Base-by-base conservation (phyloP, 306 rosid species). In the Senna siamea region DNA sequence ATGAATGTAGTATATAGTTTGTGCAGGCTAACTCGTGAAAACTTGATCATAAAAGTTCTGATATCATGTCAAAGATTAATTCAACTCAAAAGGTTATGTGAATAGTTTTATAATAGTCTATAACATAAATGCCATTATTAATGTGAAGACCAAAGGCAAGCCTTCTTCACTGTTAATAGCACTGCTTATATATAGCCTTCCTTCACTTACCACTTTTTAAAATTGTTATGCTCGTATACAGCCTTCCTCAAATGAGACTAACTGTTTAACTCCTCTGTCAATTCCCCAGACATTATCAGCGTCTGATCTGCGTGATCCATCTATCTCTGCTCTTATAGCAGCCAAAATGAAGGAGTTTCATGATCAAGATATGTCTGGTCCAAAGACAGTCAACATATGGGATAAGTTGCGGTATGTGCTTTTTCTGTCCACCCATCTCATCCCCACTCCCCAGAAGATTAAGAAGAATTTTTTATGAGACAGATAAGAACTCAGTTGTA, bases 261-360 rank as follows among this genome's bases (percentile, higher is more conserved):
- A 37, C 50, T 38, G 9, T 62, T 62, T 62, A 37, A 62, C 50
- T 69, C 6, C 20, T 28, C 20, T 73, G 32, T 79, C 74, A 35
- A 18, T 80, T 71, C 51, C 68, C 20, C 83, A 92, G 96, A 92
- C 98, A 65, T 76, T 92, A 63, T 82, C 96, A 44, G 96, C 98
- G 34, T 43, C 74, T 61, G 98, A 90, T 83, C 69, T 90, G n/a
- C 88, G 80, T n/a, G 88, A 90, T 71, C 80, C 88, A 44, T 83
- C 86, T 23, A 80, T 59, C 58, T 92, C 96, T 73, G 76, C 92
- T 72, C 89, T 88, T 72, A 85, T 90, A 82, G 96, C 94, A 0
- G 28, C 83, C 28, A 92, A 89, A 76, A 23, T 90, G 92, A 92
- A 82, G 87, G 93, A 90, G 82, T 92, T 92, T 53, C 93, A 92